A percentile compares a stretch with the other conserved stretches of the same genome.
phyloP scores from a whole-genome alignment of 2,329 filamentous ascomycete genomes.

The Colletotrichum euphorbiae region DNA sequence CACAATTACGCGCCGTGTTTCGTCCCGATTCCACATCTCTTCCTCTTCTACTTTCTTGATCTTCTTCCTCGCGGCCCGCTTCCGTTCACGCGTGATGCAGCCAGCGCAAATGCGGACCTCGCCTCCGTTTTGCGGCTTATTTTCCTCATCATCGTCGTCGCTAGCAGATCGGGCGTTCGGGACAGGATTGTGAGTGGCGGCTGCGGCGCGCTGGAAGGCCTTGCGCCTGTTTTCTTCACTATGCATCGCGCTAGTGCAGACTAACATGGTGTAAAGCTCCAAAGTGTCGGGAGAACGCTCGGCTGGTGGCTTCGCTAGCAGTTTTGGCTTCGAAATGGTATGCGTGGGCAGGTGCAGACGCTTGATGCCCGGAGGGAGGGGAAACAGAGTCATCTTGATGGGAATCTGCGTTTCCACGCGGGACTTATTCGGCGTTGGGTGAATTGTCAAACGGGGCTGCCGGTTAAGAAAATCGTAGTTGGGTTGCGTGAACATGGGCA shows the following conservation, averaged over 20 bases:
- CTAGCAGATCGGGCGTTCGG: constrained; percentile 43
- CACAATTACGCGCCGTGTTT: constrained; percentile 84
- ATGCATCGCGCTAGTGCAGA: constrained; percentile 93
- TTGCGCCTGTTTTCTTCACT: constrained; percentile 73
- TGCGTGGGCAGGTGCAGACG: constrained; percentile 88
- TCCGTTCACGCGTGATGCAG: constrained; percentile 92
- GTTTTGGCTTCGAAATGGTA: constrained; percentile 94
- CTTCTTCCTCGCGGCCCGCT: constrained; percentile 92
- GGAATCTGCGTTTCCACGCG: constrained; percentile 97
- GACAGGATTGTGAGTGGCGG: constrained; percentile 52
- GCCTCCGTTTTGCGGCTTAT: constrained; percentile 86
- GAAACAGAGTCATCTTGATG: constrained; percentile 82
- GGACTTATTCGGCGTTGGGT: constrained; percentile 81
- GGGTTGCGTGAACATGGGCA: constrained; percentile 43
- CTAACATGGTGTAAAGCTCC: constrained; percentile 83
- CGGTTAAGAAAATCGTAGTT: constrained; percentile 48
- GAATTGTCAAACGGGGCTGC: constrained; percentile 65
- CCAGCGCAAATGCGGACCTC: constrained; percentile 91
- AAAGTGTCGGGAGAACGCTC: constrained; percentile 78
- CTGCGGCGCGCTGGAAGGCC: constrained; percentile 72
- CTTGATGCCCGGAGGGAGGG: constrained; percentile 79
- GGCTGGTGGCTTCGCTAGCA: constrained; percentile 79
- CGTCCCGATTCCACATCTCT: constrained; percentile 84
- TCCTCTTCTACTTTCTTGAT: constrained; percentile 94
- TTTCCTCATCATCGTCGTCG: constrained; percentile 71